Evolutionary conservation across 257 asterid genomes (phyloP).

Genomic region (Scutellaria baicalensis): DNA sequence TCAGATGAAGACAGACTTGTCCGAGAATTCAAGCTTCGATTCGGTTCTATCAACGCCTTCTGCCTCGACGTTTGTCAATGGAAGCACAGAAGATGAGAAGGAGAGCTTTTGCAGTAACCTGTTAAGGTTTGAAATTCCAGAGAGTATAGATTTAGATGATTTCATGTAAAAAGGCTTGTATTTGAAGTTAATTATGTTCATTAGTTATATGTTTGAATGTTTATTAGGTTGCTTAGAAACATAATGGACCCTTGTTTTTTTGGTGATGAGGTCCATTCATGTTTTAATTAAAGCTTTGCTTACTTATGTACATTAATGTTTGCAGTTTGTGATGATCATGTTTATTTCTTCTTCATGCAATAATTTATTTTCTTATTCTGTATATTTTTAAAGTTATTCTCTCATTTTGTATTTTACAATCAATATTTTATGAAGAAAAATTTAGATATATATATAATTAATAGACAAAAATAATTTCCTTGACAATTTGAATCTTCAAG

Average conservation of each 20-base stretch:
- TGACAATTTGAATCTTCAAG: too few relatives aligned
- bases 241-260: slow-evolving; percentile 9
- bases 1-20: slow-evolving; percentile 25
- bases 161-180: slow-evolving; percentile 17
- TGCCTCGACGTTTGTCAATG: slow-evolving; percentile 20
- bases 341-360: background rate
- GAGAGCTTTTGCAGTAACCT: slow-evolving; percentile 31
- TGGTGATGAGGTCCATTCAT: slow-evolving; percentile 10
- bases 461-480: too few relatives aligned
- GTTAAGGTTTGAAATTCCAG: slow-evolving; percentile 38
- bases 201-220: background rate
- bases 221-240: background rate
- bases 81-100: slow-evolving; percentile 33
- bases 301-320: background rate
- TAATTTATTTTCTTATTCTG: too few relatives aligned
- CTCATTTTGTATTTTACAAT: too few relatives aligned
- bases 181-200: background rate
- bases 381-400: too few relatives aligned
- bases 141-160: slow-evolving; percentile 29
- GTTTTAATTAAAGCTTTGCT: background rate
- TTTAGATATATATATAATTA: too few relatives aligned
- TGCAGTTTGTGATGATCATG: background rate
- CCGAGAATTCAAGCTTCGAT: slow-evolving; percentile 32
- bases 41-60: slow-evolving; percentile 33
- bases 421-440: too few relatives aligned